These are phyloP conservation scores for Lithospermum erythrorhizon DNA, from an alignment of 257 asterid genomes.

Conservation along the genomic window DNA sequence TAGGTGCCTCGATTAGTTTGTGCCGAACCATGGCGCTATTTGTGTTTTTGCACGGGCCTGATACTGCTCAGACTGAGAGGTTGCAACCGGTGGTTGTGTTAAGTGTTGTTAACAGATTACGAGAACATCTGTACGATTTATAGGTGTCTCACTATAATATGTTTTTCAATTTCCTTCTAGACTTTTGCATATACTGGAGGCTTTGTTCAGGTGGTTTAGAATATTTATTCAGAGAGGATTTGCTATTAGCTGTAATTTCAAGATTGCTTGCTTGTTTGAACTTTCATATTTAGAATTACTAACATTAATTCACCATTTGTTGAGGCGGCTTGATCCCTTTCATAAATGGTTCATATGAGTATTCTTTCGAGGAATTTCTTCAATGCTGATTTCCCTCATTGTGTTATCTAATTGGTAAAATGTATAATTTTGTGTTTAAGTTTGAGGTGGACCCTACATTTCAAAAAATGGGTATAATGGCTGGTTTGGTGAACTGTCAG, in stretches of 20 bases:
- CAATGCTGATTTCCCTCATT: too few relatives aligned
- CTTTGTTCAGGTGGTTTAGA: constrained; percentile 33
- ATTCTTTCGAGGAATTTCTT: too few relatives aligned
- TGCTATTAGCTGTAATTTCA: too few relatives aligned
- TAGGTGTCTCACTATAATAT: constrained; percentile 44
- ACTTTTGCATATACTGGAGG: constrained; percentile 9
- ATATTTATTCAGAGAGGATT: constrained; percentile 24
- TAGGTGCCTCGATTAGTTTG: constrained; percentile 28
- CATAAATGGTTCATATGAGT: too few relatives aligned
- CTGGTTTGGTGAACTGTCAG: constrained; percentile 47
- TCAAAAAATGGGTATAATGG: too few relatives aligned
- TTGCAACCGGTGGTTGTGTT: constrained; percentile 35
- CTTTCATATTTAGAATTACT: too few relatives aligned
- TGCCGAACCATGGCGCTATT: constrained; percentile 29
- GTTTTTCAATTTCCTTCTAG: constrained; percentile 43
- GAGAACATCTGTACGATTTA: constrained; percentile 26
- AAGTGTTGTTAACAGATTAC: constrained; percentile 26
- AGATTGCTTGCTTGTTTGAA: too few relatives aligned
- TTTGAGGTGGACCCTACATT: too few relatives aligned
- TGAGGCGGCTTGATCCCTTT: too few relatives aligned
- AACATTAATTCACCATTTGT: too few relatives aligned
- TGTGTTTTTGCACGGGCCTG: constrained; percentile 68
- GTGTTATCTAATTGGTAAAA: too few relatives aligned
- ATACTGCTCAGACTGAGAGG: constrained; percentile 25
- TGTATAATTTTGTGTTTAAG: too few relatives aligned